Percentiles rank a stretch among this genome's conserved stretches.
These are phyloP conservation scores for Hypoxylon fragiforme DNA, from an alignment of 495 filamentous ascomycete species.

Conservation along the genomic window DNA sequence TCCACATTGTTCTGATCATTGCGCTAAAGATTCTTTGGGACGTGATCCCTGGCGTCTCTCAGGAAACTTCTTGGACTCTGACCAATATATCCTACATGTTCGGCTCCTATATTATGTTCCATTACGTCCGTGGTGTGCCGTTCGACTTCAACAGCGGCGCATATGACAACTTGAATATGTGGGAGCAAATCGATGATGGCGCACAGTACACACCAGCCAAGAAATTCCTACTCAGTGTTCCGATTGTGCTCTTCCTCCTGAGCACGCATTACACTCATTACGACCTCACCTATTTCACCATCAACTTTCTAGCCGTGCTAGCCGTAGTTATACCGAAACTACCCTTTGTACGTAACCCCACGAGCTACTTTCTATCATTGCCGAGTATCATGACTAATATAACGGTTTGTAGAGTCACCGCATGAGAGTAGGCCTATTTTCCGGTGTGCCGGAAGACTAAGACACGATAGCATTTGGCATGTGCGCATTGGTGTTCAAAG, in stretches of 20 bases:
- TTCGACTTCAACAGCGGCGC: slow-evolving; percentile 99
- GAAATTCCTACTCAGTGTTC: slow-evolving; percentile 94
- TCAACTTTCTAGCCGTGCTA: slow-evolving; percentile 91
- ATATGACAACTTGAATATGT: slow-evolving; percentile 99
- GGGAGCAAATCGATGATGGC: slow-evolving; percentile 99
- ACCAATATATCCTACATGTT: slow-evolving; percentile 99
- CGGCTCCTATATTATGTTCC: slow-evolving; percentile 98
- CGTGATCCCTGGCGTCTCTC: slow-evolving; percentile 89
- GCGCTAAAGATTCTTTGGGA: slow-evolving; percentile 93
- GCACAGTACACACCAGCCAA: slow-evolving; percentile 98
- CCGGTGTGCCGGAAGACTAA: slow-evolving; percentile 60
- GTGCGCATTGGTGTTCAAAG: slow-evolving; percentile 13
- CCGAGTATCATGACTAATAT: slow-evolving; percentile 16
- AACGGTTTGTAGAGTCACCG: slow-evolving; percentile 62
- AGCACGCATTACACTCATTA: slow-evolving; percentile 99
- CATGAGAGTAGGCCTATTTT: slow-evolving; percentile 69
- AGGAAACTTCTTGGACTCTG: slow-evolving; percentile 97
- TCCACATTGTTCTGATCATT: slow-evolving; percentile 89
- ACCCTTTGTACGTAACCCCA: slow-evolving; percentile 71
- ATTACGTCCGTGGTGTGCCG: slow-evolving; percentile 95
- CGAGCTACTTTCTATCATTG: neutral
- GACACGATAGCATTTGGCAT: slow-evolving; percentile 8
- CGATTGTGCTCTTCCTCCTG: slow-evolving; percentile 89
- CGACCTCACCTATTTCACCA: slow-evolving; percentile 91
- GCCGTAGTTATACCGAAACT: slow-evolving; percentile 94